Evolutionary conservation across 495 filamentous ascomycete species (phyloP).

Genomic region (Penicillium paxilli): DNA sequence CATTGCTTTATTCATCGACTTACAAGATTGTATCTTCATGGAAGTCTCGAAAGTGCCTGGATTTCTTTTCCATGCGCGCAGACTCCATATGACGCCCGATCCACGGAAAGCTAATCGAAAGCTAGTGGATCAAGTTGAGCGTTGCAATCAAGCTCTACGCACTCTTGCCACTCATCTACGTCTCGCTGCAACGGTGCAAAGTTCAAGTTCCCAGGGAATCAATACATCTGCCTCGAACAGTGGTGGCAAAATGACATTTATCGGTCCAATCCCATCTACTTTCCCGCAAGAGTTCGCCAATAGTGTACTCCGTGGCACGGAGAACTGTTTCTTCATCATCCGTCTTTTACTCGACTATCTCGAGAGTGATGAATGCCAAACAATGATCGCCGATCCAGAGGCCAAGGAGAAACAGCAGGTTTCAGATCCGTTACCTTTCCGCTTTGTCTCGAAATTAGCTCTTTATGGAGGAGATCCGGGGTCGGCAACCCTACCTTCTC

Average conservation of each 20-base stretch:
- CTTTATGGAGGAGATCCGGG: not conserved
- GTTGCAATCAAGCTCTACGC: slow-evolving; percentile 4
- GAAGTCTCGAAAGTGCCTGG: slow-evolving; percentile 24
- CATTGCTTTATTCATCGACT: slow-evolving; percentile 20
- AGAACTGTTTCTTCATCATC: slow-evolving; percentile 17
- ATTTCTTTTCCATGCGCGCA: slow-evolving; percentile 13
- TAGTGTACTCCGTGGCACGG: slow-evolving; percentile 18
- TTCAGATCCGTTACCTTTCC: slow-evolving; percentile 13
- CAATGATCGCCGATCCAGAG: not conserved
- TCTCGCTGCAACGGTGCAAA: slow-evolving; percentile 12
- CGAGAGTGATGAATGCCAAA: not conserved
- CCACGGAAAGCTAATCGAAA: not conserved
- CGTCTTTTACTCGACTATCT: slow-evolving; percentile 15
- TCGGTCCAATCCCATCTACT: slow-evolving; percentile 19
- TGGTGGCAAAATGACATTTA: slow-evolving; percentile 6
- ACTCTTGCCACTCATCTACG: slow-evolving; percentile 13
- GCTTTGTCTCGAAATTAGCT: slow-evolving; percentile 16
- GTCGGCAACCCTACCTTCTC: not conserved
- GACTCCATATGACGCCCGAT: not conserved
- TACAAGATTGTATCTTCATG: slow-evolving; percentile 25
- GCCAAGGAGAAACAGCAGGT: not conserved
- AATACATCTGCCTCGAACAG: not conserved
- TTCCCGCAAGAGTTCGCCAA: slow-evolving; percentile 24
- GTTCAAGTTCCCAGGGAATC: not conserved
- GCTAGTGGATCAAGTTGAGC: slow-evolving; percentile 1